Conservation (phyloP, 352 stramenopile species). For the Vaucheria bursata region DNA sequence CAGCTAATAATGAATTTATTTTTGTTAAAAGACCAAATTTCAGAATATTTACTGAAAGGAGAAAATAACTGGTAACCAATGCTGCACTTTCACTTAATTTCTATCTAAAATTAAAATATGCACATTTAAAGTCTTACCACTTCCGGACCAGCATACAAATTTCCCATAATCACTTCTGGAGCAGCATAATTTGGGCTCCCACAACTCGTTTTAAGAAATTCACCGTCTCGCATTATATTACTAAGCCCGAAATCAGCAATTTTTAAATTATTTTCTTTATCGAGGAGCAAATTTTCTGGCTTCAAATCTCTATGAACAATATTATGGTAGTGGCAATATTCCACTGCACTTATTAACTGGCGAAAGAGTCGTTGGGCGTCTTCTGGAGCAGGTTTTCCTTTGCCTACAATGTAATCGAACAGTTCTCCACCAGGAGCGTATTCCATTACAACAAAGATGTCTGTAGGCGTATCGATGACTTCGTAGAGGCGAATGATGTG, state of each 20-base stretch:
- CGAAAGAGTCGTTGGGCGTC: slow-evolving; percentile 98
- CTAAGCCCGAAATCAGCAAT: slow-evolving; percentile 99
- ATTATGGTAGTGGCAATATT: slow-evolving; percentile 98
- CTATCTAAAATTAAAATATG: too few relatives aligned
- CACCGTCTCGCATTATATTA: slow-evolving; percentile 96
- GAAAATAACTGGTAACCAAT: too few relatives aligned
- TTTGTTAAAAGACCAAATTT: too few relatives aligned
- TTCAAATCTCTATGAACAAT: slow-evolving; percentile 78
- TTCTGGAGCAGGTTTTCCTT: slow-evolving; percentile 82
- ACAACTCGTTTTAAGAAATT: slow-evolving; percentile 95
- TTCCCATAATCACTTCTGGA: slow-evolving; percentile 95
- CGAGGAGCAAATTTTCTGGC: slow-evolving; percentile 59
- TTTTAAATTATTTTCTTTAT: slow-evolving; percentile 98
- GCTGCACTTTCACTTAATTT: too few relatives aligned
- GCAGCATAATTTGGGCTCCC: slow-evolving; percentile 98
- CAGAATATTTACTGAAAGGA: too few relatives aligned
- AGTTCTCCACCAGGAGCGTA: slow-evolving; percentile 82
- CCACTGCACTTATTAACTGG: slow-evolving; percentile 89
- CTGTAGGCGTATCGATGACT: slow-evolving; percentile 96
- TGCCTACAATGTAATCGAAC: slow-evolving; percentile 99
- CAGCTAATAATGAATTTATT: too few relatives aligned
- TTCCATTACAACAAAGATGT: slow-evolving; percentile 90
- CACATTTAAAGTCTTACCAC: slow-evolving; percentile 53
- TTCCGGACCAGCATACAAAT: slow-evolving; percentile 94
- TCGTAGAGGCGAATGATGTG: slow-evolving; percentile 96